Evolutionary conservation across 306 rosid species (phyloP), one percentile per base, ranked within the genome.

Genomic region (Ceratonia siliqua): DNA sequence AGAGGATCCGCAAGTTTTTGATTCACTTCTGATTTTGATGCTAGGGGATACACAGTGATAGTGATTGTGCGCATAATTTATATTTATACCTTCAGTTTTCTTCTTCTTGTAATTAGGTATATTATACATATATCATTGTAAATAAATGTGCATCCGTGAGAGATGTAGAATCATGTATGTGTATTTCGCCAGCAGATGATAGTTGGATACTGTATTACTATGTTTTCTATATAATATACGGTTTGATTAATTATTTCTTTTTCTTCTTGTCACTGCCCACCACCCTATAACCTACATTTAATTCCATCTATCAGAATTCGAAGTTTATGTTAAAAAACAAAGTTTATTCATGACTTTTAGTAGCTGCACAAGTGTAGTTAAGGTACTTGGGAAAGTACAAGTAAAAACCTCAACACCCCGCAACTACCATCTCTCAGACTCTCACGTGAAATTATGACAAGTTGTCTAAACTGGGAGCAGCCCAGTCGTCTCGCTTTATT

Each of bases 1-100:
- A 21, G 79, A 80, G 74, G 49, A 75, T 93, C 69, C 90, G 93
- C 80, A 90, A 93, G 91, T 90, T 93, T 39, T 74, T 89, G 85
- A 72, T 42, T 7, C 83, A 72, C 61, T 69, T 82, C 28, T 87
- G 82, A 81, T 52, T 55, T 53, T 55, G 20, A 82, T 73, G 41
- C 3, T 41, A 15, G 15, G 38, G 30, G n/a, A 20, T n/a, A n/a
- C 18, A 17, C 38, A 13, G 55, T 11, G 30, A 38, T 21, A 28
- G 39, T 33, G 13, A 18, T 73, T 2, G 20, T 22, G 17, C 35
- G 22, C 45, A 32, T 73, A 12, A n/a, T 15, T 1, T 18, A 27
- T 15, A 1, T 33, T 50, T 5, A 2, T 48, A 25, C 42, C 61
- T 28, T 8, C n/a, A n/a, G n/a, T 24, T 54, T 10, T 8, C 1